Base-by-base conservation (phyloP, 2,329 filamentous ascomycete species). In the Rhynchosporium graminicola region DNA sequence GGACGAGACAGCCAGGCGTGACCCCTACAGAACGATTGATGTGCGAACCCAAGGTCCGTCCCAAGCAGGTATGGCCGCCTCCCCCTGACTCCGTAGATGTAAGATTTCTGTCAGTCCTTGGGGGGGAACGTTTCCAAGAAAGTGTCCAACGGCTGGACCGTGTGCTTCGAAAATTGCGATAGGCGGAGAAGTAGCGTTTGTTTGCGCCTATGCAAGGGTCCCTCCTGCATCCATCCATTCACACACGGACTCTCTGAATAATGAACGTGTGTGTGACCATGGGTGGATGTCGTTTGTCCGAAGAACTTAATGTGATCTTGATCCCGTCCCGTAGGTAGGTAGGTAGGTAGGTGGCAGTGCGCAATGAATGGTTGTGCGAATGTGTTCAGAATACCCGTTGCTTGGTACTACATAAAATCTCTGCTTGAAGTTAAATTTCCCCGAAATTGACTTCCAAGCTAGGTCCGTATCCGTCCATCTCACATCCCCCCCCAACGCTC, bases 1-100 rank as follows among this genome's bases (percentile, higher is more conserved):
- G 33, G 9, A 36, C 60, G 63, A 65, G 59, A 65, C 63, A 65
- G 43, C 31, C 56, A 43, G 48, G 28, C 54, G 31, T 20, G 29
- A 54, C 38, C 59, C 59, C 57, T 58, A 60, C 26, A 33, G 15
- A 45, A 45, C 33, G 33, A 5, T 6, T 36, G 33, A 36, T 36
- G 9, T 36, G 33, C 33, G 9, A 36, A 36, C 33, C 33, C 9
- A 36, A 36, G 33, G 6, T 10, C 33, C 6, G 33, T 5, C 33
- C 33, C 20, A 20, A 20, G 20, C 20, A 20, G 20, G 20, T 20
- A 1, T 20, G 20, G 20, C 20, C 20, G 20, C 20, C 20, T 20
- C 20, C 20, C 20, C 20, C 20, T 20, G 20, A 20, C 20, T 20
- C 20, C 20, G 20, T 20, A 20, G 20, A 20, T 20, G 20, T 20